Percentiles rank a stretch among this genome's conserved stretches.
phyloP scores from a whole-genome alignment of 352 stramenopile species.

The Phytophthora macrochlamydospora region DNA sequence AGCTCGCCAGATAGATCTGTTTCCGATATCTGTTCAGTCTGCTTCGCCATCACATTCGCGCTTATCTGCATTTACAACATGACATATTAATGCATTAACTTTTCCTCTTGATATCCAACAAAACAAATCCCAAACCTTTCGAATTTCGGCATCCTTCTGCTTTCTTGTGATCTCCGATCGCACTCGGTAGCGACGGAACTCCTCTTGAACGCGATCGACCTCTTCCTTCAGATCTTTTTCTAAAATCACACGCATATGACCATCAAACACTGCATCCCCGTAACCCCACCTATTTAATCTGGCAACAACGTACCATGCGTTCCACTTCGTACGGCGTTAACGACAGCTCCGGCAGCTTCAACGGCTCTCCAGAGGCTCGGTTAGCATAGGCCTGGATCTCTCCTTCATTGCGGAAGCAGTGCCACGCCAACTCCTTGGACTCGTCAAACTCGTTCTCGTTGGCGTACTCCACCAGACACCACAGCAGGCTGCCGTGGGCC shows the following conservation, averaged over 20 bases:
- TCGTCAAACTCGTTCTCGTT: slow-evolving; percentile 75
- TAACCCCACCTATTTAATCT: background rate
- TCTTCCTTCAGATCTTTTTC: slow-evolving; percentile 86
- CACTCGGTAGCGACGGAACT: slow-evolving; percentile 88
- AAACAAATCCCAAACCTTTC: slow-evolving; percentile 54
- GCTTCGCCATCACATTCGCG: slow-evolving; percentile 70
- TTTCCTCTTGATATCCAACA: background rate
- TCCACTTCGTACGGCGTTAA: slow-evolving; percentile 79
- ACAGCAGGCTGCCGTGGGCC: slow-evolving; percentile 57
- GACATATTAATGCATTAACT: background rate
- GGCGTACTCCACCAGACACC: slow-evolving; percentile 86
- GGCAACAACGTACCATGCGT: slow-evolving; percentile 51
- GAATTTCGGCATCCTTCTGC: slow-evolving; percentile 87
- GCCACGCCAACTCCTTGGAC: slow-evolving; percentile 70
- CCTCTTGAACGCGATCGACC: slow-evolving; percentile 85
- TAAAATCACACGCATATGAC: slow-evolving; percentile 23
- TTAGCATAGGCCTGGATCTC: slow-evolving; percentile 69
- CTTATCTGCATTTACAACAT: slow-evolving; percentile 60
- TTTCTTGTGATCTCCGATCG: slow-evolving; percentile 89
- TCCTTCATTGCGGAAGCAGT: slow-evolving; percentile 64
- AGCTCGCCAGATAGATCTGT: slow-evolving; percentile 75
- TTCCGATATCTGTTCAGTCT: slow-evolving; percentile 81
- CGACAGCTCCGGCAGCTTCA: slow-evolving; percentile 66
- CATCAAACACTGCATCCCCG: background rate
- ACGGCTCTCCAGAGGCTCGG: slow-evolving; percentile 62